Evolutionary conservation across 257 asterid genomes (phyloP), one percentile per base, ranked within the genome.

Genomic region (Dorcoceras hygrometricum): DNA sequence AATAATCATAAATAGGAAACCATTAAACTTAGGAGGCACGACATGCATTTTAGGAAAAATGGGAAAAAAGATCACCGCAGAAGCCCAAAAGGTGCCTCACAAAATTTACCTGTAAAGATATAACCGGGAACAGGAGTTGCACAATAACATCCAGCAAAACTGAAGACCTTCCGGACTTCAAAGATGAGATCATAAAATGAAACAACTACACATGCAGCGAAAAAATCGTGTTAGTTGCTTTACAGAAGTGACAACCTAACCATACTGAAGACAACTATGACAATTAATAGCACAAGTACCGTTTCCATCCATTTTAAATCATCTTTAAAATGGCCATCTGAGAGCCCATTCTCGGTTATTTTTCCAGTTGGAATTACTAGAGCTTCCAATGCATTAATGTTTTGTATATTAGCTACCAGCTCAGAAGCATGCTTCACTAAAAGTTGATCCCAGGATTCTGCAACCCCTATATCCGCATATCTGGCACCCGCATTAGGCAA

Each of bases 281-380:
- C 14, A 56, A 73, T 32, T 59, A 71, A 72, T 62, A 57, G 50
- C 51, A 81, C 26, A 34, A 67, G 61, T 94, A 94, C 97, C 95
- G 99, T 90, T 81, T 94, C 99, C 97, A 94, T 90, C 99, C 99
- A 94, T 84, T 88, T 90, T 79, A 89, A 79, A 68, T 85, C 93
- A 67, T 90, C 96, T 67, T 84, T 82, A 75, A 88, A 80, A 75
- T 82, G 79, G 51, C 79, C 94, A 63, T 65, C 78, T 66, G 87
- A 82, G 68, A 62, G 53, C 69, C 88, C 90, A 70, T 77, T 79
- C 46, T 88, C 89, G 22, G 69, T 61, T 63, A 67, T 65, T 69
- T 69, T 70, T 39, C 80, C 82, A 8, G 78, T 61, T 68, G 82
- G 60, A 62, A 77, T 64, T 62, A 83, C 89, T 73, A 73, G 69